Evolutionary conservation across 1,284 basidiomycete genomes (phyloP), one percentile per base, ranked within the genome.

Genomic region (Cryptococcus neoformans): DNA sequence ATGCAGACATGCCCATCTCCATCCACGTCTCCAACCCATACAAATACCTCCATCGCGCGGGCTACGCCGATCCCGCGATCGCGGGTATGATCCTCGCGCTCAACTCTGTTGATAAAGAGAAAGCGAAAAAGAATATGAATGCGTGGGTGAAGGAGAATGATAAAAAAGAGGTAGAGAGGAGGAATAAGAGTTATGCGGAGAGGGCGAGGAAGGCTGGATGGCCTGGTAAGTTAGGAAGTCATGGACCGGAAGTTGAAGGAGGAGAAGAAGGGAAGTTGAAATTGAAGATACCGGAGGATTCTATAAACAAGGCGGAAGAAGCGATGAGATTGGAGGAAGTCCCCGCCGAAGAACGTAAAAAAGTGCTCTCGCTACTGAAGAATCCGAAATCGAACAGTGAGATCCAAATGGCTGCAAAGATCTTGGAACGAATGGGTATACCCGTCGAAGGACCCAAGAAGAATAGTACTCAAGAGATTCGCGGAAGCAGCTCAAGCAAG

Each of bases 61-160:
- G 58, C 6, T 59, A 55, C 46, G 37, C 51, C 2, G 54, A 55
- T 44, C 54, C 58, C 6, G 58, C 58, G 14, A 56, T 59, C 39
- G 58, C 54, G 4, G 62, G 55, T 6, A 62, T 64, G 63, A 56
- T 64, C 14, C 34, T 47, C 4, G 42, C 51, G 1, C 44, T 59
- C 41, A 62, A 53, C 40, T 44, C 6, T 6, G 46, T 44, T 17
- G 49, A 53, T 8, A 50, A 53, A n/a, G 38, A 54, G 2, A 11
- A 48, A n/a, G 48, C 57, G 39, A 49, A 51, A 48, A 57, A 57
- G 21, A 54, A 55, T 6, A 49, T 57, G 39, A 38, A 53, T 14
- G 40, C 49, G 11, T 64, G 62, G 62, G 38, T 45, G 6, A 38
- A 49, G n/a, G 52, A 61, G 49, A 56, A 58, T 38, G 50, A 61